Conservation (phyloP, 2,329 filamentous ascomycete species). For the Aschersonia sp. region DNA sequence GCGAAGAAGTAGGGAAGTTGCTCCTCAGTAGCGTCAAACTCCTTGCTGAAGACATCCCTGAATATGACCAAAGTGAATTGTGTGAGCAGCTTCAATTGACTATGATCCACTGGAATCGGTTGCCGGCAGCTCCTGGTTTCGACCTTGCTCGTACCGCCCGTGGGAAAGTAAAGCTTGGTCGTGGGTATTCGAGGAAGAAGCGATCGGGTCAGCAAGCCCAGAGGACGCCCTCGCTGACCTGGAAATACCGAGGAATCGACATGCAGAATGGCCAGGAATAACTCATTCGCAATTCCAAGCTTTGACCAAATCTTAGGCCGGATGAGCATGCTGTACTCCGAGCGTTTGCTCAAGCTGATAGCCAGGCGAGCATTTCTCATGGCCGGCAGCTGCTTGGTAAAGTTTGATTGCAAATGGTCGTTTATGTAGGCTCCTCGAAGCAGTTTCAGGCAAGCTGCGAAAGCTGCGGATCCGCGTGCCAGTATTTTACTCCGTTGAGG, state of each 20-base stretch:
- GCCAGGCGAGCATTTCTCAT: conserved; percentile 84
- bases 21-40: conserved; percentile 46
- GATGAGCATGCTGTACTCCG: conserved; percentile 59
- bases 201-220: conserved; percentile 58
- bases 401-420: conserved; percentile 57
- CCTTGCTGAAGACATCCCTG: conserved; percentile 78
- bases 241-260: conserved; percentile 42
- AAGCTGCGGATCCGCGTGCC: conserved; percentile 82
- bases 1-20: conserved; percentile 76
- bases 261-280: conserved; percentile 49
- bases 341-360: conserved; percentile 62
- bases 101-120: conserved; percentile 26
- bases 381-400: conserved; percentile 54
- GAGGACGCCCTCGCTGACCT: conserved; percentile 41
- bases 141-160: conserved; percentile 44
- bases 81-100: conserved; percentile 41
- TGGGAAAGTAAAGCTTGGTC: conserved; percentile 61
- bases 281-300: conserved; percentile 22
- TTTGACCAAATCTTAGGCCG: conserved; percentile 65
- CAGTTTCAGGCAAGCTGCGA: conserved; percentile 62
- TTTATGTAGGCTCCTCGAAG: conserved; percentile 54
- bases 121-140: conserved; percentile 27
- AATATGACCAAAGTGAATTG: conserved; percentile 65
- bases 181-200: conserved; percentile 47
- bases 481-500: conserved; percentile 54